phyloP scores from a whole-genome alignment of 2,329 filamentous ascomycete genomes.

The Colletotrichum godetiae region DNA sequence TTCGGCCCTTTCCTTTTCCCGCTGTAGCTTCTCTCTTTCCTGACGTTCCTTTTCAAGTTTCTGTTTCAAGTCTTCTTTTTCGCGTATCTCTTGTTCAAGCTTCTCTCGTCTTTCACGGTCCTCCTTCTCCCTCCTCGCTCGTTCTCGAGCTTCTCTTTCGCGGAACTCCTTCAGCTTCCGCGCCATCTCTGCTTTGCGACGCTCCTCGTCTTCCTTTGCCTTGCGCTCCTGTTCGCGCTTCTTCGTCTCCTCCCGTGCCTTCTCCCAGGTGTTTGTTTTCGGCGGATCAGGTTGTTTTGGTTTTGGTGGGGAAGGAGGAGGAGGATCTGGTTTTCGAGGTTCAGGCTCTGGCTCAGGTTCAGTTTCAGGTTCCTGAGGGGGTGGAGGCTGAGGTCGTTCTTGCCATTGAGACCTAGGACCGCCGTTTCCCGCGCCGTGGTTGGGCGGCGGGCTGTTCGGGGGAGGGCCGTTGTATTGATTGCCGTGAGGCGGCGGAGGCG shows the following conservation, averaged over 20 bases:
- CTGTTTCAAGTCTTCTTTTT: constrained; percentile 44
- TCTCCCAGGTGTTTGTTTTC: constrained; percentile 39
- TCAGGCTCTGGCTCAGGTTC: constrained; percentile 37
- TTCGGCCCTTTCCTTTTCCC: constrained; percentile 61
- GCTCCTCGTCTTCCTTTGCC: constrained; percentile 69
- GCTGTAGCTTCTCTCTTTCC: constrained; percentile 50
- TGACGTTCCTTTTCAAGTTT: constrained; percentile 43
- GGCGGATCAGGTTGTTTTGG: constrained; percentile 36
- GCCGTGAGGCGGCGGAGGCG: constrained; percentile 38
- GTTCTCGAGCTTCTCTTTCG: constrained; percentile 65
- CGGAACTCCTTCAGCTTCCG: constrained; percentile 64
- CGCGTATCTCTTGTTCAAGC: constrained; percentile 48
- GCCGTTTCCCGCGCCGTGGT: constrained; percentile 43
- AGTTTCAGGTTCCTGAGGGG: constrained; percentile 37
- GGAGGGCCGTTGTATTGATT: constrained; percentile 31
- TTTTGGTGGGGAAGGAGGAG: constrained; percentile 34
- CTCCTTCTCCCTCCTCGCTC: constrained; percentile 52
- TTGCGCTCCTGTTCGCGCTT: constrained; percentile 73
- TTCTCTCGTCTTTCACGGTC: constrained; percentile 48
- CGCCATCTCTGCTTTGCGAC: constrained; percentile 66
- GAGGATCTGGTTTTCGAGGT: constrained; percentile 42
- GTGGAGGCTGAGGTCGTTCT: constrained; percentile 40
- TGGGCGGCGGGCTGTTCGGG: constrained; percentile 36
- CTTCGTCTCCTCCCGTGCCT: constrained; percentile 69
- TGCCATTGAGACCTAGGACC: constrained; percentile 54